A percentile compares a stretch with the other conserved stretches of the same genome.
Evolutionary conservation across 352 stramenopile genomes (phyloP).

Genomic region (Globisporangium heterothallicum): DNA sequence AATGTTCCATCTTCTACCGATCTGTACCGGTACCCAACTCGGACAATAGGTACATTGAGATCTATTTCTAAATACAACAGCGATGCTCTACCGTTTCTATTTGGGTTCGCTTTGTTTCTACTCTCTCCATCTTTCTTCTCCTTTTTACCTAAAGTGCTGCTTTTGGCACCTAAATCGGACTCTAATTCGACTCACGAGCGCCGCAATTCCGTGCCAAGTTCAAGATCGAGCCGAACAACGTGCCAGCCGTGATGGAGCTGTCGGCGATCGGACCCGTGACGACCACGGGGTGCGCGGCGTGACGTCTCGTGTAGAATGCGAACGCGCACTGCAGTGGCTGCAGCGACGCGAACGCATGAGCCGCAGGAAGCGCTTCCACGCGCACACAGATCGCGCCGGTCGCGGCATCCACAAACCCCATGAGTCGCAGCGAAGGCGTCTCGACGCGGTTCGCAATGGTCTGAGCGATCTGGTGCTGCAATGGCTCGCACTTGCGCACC

Average conservation of each 20-base stretch:
- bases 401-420: conserved; percentile 46
- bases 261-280: conserved; percentile 78
- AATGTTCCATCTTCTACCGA: too few species aligned
- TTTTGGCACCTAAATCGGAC: too few species aligned
- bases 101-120: neutral
- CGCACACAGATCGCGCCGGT: conserved; percentile 44
- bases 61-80: too few species aligned
- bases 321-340: conserved; percentile 67
- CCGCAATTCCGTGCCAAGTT: conserved; percentile 69
- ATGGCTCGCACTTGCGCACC: conserved; percentile 24
- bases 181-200: conserved; percentile 24
- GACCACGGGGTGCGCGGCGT: conserved; percentile 68
- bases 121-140: too few species aligned
- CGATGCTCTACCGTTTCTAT: conserved; percentile 1
- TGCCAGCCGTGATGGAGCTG: conserved; percentile 66
- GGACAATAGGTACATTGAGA: too few species aligned
- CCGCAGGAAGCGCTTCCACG: conserved; percentile 30
- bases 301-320: conserved; percentile 72
- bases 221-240: conserved; percentile 74
- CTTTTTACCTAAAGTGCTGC: too few species aligned
- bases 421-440: conserved; percentile 38
- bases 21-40: too few species aligned
- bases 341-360: conserved; percentile 60
- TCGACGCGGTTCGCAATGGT: conserved; percentile 18
- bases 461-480: conserved; percentile 38